phyloP scores from a whole-genome alignment of 1,284 basidiomycete species.

The Cryptococcus sp. region DNA sequence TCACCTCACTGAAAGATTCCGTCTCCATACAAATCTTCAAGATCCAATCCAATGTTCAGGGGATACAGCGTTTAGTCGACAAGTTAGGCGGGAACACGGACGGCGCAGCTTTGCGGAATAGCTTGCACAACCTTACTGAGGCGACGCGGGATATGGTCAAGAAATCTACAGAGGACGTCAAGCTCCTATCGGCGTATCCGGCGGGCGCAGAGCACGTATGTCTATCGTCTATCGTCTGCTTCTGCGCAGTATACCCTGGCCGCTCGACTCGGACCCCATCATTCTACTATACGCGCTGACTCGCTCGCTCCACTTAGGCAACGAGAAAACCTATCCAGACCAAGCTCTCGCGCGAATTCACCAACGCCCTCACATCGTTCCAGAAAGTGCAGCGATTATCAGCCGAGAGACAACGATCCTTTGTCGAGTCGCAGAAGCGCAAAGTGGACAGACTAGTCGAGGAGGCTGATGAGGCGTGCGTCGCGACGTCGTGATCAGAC shows the following conservation, averaged over 20 bases:
- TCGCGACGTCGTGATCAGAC: background rate
- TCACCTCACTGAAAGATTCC: constrained; percentile 76
- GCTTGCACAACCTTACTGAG: constrained; percentile 76
- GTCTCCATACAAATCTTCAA: constrained; percentile 97
- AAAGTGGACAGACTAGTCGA: constrained; percentile 44
- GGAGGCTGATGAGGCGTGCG: constrained; percentile 31
- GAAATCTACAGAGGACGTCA: constrained; percentile 87
- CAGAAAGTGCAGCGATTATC: constrained; percentile 87
- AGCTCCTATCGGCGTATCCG: constrained; percentile 74
- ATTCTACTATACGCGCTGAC: background rate
- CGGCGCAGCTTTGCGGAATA: constrained; percentile 63
- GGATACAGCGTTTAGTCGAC: constrained; percentile 88
- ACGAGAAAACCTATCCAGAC: constrained; percentile 61
- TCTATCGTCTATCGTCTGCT: background rate
- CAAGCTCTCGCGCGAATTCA: constrained; percentile 91
- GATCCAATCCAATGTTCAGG: constrained; percentile 96
- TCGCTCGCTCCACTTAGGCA: constrained; percentile 22
- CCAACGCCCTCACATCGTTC: constrained; percentile 84
- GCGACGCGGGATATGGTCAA: constrained; percentile 92
- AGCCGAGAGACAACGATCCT: constrained; percentile 79
- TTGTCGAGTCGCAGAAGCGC: constrained; percentile 66
- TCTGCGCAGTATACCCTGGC: background rate
- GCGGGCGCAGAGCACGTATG: constrained; percentile 48
- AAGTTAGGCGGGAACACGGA: constrained; percentile 82
- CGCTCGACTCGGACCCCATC: background rate